Percentiles rank a stretch among this genome's conserved stretches.
These are phyloP conservation scores for Pholiota microspora DNA, from an alignment of 768 basidiomycete genomes.

Conservation along the genomic window DNA sequence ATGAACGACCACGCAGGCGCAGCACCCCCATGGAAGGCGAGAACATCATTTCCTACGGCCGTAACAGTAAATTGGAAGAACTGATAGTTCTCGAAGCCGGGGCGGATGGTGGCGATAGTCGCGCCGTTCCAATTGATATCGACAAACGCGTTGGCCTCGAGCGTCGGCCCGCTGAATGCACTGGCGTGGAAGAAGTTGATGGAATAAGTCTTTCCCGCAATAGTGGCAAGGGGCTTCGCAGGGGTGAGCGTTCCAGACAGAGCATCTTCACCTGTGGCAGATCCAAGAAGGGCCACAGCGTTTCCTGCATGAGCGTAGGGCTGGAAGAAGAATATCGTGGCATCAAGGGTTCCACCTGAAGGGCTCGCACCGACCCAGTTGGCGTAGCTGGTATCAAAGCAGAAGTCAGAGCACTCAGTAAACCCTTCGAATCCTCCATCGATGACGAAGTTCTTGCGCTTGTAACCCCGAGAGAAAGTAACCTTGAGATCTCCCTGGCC, in stretches of 20 bases:
- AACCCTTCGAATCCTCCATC: conserved; percentile 47
- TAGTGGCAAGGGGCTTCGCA: conserved; percentile 29
- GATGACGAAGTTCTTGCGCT: conserved; percentile 32
- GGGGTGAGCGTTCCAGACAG: conserved; percentile 38
- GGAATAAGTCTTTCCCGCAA: conserved; percentile 34
- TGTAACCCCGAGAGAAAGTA: conserved; percentile 46
- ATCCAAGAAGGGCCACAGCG: conserved; percentile 41
- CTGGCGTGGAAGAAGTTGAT: conserved; percentile 43
- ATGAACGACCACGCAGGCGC: conserved; percentile 51
- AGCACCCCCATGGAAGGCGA: conserved; percentile 40
- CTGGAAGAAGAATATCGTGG: conserved; percentile 41
- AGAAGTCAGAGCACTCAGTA: conserved; percentile 36
- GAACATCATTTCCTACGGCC: conserved; percentile 33
- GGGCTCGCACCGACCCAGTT: conserved; percentile 41
- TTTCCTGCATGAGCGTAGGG: conserved; percentile 39
- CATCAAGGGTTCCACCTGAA: conserved; percentile 35
- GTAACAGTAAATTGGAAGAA: conserved; percentile 34
- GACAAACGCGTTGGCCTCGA: conserved; percentile 34
- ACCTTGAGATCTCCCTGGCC: conserved; percentile 46
- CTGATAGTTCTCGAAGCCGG: conserved; percentile 38
- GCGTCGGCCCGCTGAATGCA: conserved; percentile 31
- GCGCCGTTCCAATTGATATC: conserved; percentile 44
- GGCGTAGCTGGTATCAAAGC: conserved; percentile 32
- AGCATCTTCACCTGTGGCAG: conserved; percentile 34
- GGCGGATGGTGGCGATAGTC: conserved; percentile 27